These are phyloP conservation scores for Alternaria burnsii DNA, from an alignment of 2,329 filamentous ascomycete genomes.

Conservation along the genomic window DNA sequence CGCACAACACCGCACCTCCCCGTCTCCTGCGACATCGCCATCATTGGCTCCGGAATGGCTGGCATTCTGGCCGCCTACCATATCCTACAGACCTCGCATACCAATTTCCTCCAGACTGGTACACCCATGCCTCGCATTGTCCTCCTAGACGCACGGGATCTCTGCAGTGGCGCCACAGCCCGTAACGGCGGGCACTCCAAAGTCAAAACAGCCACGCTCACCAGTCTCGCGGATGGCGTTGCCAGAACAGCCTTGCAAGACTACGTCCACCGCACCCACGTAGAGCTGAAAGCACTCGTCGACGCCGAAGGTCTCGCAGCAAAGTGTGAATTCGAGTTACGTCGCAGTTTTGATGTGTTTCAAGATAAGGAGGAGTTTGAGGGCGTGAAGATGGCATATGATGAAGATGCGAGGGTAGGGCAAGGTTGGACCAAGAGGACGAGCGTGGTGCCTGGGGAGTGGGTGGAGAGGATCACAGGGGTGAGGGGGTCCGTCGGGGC, in stretches of 20 bases:
- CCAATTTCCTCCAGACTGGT: background rate
- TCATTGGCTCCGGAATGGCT: background rate
- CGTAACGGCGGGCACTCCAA: background rate
- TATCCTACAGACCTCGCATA: background rate
- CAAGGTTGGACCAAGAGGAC: background rate
- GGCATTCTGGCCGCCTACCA: background rate
- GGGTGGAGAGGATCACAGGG: background rate
- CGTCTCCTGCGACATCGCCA: background rate
- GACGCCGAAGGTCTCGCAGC: background rate
- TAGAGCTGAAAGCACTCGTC: no score
- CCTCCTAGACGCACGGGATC: background rate
- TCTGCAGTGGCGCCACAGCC: background rate
- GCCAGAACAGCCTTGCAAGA: no score
- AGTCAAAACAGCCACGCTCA: no score
- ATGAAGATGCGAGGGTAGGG: background rate
- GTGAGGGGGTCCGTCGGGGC: background rate
- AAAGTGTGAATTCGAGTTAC: background rate
- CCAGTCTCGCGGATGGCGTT: no score
- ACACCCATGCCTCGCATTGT: background rate
- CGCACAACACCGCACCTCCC: constrained; percentile 34
- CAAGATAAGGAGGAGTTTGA: background rate
- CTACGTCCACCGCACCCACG: no score
- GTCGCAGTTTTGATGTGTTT: background rate
- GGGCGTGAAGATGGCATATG: background rate
- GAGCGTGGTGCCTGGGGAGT: background rate